Conservation (phyloP, 192 early-diverging fungal species). For the Rhizophagus clarus region DNA sequence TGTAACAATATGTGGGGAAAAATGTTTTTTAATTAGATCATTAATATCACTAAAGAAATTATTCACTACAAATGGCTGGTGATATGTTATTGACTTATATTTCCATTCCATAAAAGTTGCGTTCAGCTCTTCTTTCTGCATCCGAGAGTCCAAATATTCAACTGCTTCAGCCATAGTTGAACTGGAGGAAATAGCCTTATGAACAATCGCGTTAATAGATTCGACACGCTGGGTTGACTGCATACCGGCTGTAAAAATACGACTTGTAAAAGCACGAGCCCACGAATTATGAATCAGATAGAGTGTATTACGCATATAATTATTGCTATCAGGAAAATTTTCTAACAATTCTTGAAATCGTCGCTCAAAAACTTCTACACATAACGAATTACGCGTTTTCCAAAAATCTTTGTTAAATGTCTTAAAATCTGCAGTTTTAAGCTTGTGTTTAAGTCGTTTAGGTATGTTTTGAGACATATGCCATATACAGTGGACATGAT, state of each 20-base stretch:
- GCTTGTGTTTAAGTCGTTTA: neutral
- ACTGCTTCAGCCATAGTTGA: neutral
- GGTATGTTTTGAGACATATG: neutral
- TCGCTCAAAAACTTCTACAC: neutral
- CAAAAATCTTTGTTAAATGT: neutral
- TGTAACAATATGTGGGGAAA: neutral
- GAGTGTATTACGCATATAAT: neutral
- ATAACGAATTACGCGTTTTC: neutral
- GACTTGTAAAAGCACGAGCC: neutral
- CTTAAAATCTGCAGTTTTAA: neutral
- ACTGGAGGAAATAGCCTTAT: constrained; percentile 2
- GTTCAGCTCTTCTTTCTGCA: neutral
- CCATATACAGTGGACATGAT: constrained; percentile 1
- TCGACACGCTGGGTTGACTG: constrained; percentile 30
- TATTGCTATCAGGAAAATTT: neutral
- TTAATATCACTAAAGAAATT: neutral
- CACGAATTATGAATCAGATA: neutral
- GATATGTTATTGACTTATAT: neutral
- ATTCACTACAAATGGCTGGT: neutral
- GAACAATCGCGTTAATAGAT: neutral
- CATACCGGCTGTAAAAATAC: constrained; percentile 22
- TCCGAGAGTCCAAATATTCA: neutral
- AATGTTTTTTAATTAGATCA: neutral
- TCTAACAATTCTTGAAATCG: neutral
- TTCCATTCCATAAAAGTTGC: neutral